phyloP scores from a whole-genome alignment of 1,139 yeast species.

The Saccharomyces hybrid region DNA sequence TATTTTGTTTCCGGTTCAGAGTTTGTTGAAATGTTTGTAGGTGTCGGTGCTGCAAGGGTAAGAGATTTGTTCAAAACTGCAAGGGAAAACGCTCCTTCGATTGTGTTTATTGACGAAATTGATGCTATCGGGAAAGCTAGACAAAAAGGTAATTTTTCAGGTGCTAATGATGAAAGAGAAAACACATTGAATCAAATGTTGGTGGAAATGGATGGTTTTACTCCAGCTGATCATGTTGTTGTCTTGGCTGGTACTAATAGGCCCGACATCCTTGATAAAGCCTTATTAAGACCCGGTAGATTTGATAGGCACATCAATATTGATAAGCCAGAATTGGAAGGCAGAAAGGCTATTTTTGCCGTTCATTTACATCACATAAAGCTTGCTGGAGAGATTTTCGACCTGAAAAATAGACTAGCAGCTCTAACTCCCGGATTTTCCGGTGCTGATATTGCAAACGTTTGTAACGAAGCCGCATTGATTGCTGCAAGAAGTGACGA shows the following conservation, averaged over 20 bases:
- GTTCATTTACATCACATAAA: conserved; percentile 61
- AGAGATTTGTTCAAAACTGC: conserved; percentile 77
- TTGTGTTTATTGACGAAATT: conserved; percentile 74
- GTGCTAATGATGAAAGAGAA: conserved; percentile 74
- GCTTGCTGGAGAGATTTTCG: conserved; percentile 47
- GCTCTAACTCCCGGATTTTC: conserved; percentile 80
- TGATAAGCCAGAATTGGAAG: conserved; percentile 72
- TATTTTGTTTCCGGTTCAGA: conserved; percentile 78
- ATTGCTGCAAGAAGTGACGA: conserved; percentile 70
- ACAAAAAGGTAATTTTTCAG: conserved; percentile 51
- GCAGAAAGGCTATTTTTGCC: conserved; percentile 65
- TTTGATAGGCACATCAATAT: conserved; percentile 71
- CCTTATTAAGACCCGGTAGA: conserved; percentile 76
- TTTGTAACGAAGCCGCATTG: conserved; percentile 76
- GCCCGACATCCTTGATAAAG: conserved; percentile 70
- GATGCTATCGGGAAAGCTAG: conserved; percentile 82
- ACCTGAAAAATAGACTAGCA: conserved; percentile 62
- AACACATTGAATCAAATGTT: conserved; percentile 70
- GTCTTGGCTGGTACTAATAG: conserved; percentile 80
- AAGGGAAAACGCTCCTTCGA: conserved; percentile 72
- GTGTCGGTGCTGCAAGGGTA: conserved; percentile 77
- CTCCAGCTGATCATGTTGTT: conserved; percentile 66
- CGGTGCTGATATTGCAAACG: conserved; percentile 82
- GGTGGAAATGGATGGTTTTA: conserved; percentile 83
- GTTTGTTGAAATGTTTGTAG: conserved; percentile 76